Conservation (phyloP, 495 filamentous ascomycete genomes). For the Filosporella fistucella region DNA sequence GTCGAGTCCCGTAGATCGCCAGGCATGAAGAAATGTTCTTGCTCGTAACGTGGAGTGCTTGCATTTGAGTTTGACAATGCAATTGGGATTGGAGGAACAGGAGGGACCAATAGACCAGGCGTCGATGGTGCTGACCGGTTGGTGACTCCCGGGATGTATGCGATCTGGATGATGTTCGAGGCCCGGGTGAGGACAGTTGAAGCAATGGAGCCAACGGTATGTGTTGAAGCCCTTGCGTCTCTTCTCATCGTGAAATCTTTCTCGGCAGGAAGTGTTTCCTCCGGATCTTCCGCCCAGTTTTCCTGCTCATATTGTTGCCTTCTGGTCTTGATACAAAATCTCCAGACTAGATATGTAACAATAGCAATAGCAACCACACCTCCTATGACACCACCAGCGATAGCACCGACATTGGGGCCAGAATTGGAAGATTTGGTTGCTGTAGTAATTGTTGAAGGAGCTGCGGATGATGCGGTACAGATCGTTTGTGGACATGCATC, state of each 20-base stretch:
- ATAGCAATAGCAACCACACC: conserved; percentile 65
- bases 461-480: conserved; percentile 47
- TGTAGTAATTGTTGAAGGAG: conserved; percentile 26
- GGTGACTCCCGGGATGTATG: conserved; percentile 96
- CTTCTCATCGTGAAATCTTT: conserved; percentile 56
- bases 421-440: conserved; percentile 21
- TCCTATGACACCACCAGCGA: conserved; percentile 80
- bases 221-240: conserved; percentile 71
- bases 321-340: conserved; percentile 77
- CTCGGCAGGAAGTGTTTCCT: conserved; percentile 32
- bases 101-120: conserved; percentile 78
- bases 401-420: conserved; percentile 68
- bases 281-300: conserved; percentile 40
- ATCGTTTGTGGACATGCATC: conserved; percentile 50
- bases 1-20: conserved; percentile 88
- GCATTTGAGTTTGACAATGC: conserved; percentile 46
- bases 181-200: conserved; percentile 93
- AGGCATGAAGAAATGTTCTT: conserved; percentile 92
- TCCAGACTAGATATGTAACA: conserved; percentile 77
- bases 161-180: conserved; percentile 98
- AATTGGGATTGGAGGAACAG: conserved; percentile 87
- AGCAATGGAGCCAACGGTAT: conserved; percentile 86
- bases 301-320: conserved; percentile 56
- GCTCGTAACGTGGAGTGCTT: conserved; percentile 56
- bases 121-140: conserved; percentile 83